Evolutionary conservation across 352 stramenopile genomes (phyloP), one percentile per base, ranked within the genome.

Genomic region (Phytophthora niederhauseri): DNA sequence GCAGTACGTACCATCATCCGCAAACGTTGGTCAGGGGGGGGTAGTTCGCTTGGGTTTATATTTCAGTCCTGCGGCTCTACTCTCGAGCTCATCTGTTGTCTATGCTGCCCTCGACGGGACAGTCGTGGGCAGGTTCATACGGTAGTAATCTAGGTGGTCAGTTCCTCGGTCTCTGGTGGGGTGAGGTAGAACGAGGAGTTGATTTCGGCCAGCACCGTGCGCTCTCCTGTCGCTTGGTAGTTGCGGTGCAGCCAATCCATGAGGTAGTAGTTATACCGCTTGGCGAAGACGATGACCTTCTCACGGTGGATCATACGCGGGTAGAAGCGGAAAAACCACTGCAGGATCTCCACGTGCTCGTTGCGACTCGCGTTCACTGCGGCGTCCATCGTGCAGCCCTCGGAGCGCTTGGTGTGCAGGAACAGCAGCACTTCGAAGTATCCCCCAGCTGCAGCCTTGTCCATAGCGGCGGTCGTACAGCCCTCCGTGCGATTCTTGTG

Each of bases 381-480:
- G 22, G 72, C 72, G 17, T 79, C 72, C 72, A 76, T 79, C 3
- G 72, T 73, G 3, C 67, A 75, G 4, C 72, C 68, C 46, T 79
- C 68, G 0, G 57, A 64, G 2, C 72, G 68, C 2, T 79, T 69
- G 20, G 34, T 66, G 14, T 81, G 71, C 2, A 85, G 53, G 66
- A 77, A 85, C 12, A 81, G 46, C 28, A 85, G 43, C 19, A 82
- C 61, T 17, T 81, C 69, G 36, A 85, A 79, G 60, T 85, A 72
- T 0, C 77, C 77, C 3, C 69, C 57, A 28, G 52, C 64, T n/a
- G 72, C 72, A 12, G 72, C 72, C 31, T 53, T 56, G 26, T 80
- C 72, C 73, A 80, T 78, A 8, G 73, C 73, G 6, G 58, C 66
- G 20, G 68, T 73, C 11, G 71, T 76, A 41, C 75, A 82, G 4